phyloP scores from a whole-genome alignment of 345 rosid species.

The Ceriops zippeliana region DNA sequence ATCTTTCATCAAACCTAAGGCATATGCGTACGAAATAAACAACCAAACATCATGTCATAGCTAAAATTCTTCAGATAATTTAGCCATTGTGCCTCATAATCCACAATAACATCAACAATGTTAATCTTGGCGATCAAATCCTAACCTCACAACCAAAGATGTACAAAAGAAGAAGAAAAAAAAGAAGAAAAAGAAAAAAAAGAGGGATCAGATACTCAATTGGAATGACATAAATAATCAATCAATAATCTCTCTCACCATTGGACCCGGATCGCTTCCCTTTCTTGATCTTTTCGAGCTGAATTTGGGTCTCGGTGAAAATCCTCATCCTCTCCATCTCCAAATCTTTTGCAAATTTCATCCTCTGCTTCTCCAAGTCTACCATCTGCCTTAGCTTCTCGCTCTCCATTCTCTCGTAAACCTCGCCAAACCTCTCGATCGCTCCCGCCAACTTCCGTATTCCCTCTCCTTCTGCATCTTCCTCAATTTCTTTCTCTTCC shows the following conservation, averaged over 20 bases:
- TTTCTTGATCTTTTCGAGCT: constrained; percentile 77
- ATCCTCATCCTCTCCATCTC: constrained; percentile 95
- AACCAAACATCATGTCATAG: too few species aligned
- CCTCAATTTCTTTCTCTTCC: constrained; percentile 26
- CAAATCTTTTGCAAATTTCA: constrained; percentile 89
- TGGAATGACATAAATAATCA: constrained; percentile 2
- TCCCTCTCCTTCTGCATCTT: constrained; percentile 42
- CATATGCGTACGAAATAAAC: too few species aligned
- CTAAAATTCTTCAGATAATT: background rate
- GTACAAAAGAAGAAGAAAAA: background rate
- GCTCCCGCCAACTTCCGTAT: constrained; percentile 59
- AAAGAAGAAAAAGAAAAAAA: background rate
- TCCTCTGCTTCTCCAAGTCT: constrained; percentile 96
- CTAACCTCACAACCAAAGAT: constrained; percentile 21
- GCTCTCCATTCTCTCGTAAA: constrained; percentile 78
- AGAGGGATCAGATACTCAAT: background rate
- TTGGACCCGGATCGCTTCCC: constrained; percentile 42
- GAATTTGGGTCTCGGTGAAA: constrained; percentile 91
- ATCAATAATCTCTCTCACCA: constrained; percentile 22
- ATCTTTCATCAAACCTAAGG: too few species aligned
- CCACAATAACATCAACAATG: constrained; percentile 5
- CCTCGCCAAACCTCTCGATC: constrained; percentile 84
- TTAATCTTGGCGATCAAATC: constrained; percentile 1
- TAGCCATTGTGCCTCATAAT: constrained; percentile 5
- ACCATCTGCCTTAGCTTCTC: constrained; percentile 90